Percentiles rank a stretch among this genome's conserved stretches.
These are phyloP conservation scores for Sugiyamaella marilandica DNA, from an alignment of 805 yeast species.

Conservation along the genomic window DNA sequence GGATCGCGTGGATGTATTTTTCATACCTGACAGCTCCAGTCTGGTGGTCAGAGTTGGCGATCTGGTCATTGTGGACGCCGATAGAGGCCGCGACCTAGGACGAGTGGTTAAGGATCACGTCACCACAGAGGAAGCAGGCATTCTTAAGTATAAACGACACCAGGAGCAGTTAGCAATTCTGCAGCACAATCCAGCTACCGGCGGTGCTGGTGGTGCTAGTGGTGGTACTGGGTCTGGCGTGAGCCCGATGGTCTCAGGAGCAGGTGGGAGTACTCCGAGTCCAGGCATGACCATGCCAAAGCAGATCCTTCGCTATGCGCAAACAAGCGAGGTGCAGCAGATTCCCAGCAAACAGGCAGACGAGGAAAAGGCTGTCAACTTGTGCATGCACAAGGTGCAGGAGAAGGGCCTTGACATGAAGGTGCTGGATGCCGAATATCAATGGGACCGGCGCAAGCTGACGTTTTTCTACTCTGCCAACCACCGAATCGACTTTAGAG, in stretches of 20 bases:
- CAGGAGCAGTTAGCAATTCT: slow-evolving; percentile 69
- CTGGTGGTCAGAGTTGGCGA: slow-evolving; percentile 48
- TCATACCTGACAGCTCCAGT: slow-evolving; percentile 43
- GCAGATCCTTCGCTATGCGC: slow-evolving; percentile 60
- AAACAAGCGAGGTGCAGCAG: slow-evolving; percentile 54
- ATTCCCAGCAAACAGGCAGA: slow-evolving; percentile 56
- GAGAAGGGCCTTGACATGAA: slow-evolving; percentile 49
- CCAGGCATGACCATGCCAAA: slow-evolving; percentile 64
- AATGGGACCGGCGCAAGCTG: slow-evolving; percentile 76
- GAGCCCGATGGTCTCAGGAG: not conserved
- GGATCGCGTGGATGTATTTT: slow-evolving; percentile 74
- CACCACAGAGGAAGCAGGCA: slow-evolving; percentile 60
- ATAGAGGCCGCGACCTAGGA: slow-evolving; percentile 75
- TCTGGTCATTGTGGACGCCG: slow-evolving; percentile 79
- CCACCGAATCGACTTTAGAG: slow-evolving; percentile 71
- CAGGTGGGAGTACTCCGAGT: slow-evolving; percentile 10
- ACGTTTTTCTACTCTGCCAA: slow-evolving; percentile 67
- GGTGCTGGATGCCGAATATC: slow-evolving; percentile 75
- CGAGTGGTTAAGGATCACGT: slow-evolving; percentile 55
- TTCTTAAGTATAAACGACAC: slow-evolving; percentile 59
- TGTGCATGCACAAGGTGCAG: slow-evolving; percentile 56
- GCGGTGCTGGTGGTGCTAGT: slow-evolving; percentile 17
- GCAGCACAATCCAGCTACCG: slow-evolving; percentile 35
- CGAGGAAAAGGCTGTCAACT: slow-evolving; percentile 61
- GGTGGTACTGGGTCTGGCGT: not conserved